phyloP scores from a whole-genome alignment of 768 basidiomycete genomes.

The Agaricus blazei region DNA sequence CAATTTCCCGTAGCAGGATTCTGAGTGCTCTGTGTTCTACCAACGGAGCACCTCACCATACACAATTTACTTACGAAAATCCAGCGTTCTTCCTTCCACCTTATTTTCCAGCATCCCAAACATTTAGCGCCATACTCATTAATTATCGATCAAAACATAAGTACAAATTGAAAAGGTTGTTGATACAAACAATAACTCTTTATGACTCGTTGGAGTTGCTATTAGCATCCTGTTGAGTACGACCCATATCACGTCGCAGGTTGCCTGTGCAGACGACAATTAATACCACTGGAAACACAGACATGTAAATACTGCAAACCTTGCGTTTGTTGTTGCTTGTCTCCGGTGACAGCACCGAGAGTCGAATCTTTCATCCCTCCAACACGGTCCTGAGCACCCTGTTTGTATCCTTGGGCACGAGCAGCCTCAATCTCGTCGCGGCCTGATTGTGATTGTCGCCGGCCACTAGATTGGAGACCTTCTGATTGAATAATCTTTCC shows the following conservation, averaged over 20 bases:
- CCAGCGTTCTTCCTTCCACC: no score
- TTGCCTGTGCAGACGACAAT: conserved; percentile 6
- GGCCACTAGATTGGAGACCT: conserved; percentile 43
- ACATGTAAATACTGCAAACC: conserved; percentile 23
- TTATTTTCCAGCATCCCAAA: no score
- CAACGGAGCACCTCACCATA: no score
- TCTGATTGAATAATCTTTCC: conserved; percentile 43
- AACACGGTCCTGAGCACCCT: conserved; percentile 41
- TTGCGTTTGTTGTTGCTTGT: conserved; percentile 35
- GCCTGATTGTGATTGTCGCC: conserved; percentile 46
- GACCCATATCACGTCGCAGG: conserved; percentile 18
- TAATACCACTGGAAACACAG: no score
- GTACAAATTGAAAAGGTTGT: no score
- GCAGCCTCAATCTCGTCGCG: conserved; percentile 47
- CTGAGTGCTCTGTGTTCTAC: no score
- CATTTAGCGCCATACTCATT: no score
- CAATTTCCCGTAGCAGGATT: no score
- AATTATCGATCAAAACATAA: no score
- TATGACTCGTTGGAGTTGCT: no score
- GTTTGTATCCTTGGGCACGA: conserved; percentile 43
- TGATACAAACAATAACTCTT: no score
- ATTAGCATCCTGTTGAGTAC: conserved; percentile 48
- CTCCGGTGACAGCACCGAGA: conserved; percentile 46
- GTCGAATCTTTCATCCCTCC: conserved; percentile 43
- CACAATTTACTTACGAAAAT: no score